Base-by-base conservation (phyloP, 345 rosid genomes). In the Nasturtium officinale region DNA sequence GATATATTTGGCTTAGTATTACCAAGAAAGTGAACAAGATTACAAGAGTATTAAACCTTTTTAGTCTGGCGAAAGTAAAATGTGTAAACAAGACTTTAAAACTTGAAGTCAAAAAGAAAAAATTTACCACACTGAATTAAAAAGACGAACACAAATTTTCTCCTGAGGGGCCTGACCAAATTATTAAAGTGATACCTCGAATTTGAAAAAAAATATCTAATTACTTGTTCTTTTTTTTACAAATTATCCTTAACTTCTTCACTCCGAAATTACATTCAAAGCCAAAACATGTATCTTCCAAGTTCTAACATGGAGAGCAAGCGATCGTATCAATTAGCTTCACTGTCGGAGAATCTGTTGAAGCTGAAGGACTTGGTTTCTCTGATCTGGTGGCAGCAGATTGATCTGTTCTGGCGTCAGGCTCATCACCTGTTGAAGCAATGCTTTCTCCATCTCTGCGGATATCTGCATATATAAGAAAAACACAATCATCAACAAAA, bases 341-440 rank as follows among this genome's bases (percentile, higher is more conserved):
- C 84, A 87, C 63, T 87, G 96, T 48, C 96, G 96, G 51, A 95
- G 89, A 80, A 91, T 84, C 78, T 88, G 98, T 77, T 91, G 98
- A 65, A 95, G 90, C 87, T 90, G 97, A 74, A 95, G 87, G 80
- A 95, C 97, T 83, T 91, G 99, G 68, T 81, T 86, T 75, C 99
- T 86, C 70, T 90, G 98, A 47, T 91, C 99, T 9, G 87, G 87
- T 53, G 99, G 97, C 71, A 95, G 79, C 47, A 84, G 83, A 84
- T 84, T 88, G 46, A 95, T 91, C 84, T 91, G 96, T 37, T 95
- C 99, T 9, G 85, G 98, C 23, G 99, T 90, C 43, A 95, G 87
- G 84, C 98, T 95, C 97, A 91, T 95, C 71, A 95, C 98, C 84
- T 91, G 96, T 61, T 91, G 97, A 74, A 91, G 96, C 60, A 95